phyloP scores from a whole-genome alignment of 2,329 filamentous ascomycete genomes.

The Botrytis elliptica region DNA sequence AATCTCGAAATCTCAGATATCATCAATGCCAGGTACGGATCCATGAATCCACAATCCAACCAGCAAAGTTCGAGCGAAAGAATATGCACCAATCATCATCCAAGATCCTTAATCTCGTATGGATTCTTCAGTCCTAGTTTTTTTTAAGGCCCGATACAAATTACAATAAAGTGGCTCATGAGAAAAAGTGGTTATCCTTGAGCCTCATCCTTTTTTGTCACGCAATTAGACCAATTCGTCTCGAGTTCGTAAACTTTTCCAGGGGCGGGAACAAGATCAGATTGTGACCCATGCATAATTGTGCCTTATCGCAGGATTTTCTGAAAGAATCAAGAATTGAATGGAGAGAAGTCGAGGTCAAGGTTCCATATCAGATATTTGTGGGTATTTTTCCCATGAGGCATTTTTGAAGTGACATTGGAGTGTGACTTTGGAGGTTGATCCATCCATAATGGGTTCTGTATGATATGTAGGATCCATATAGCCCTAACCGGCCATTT shows the following conservation, averaged over 20 bases:
- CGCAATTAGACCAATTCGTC: constrained; percentile 7
- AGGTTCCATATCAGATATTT: neutral
- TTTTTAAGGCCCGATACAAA: constrained; percentile 13
- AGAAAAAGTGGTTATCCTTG: neutral
- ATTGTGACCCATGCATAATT: constrained; percentile 5
- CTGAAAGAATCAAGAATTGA: neutral
- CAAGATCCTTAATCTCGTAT: neutral
- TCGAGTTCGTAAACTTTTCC: constrained; percentile 1
- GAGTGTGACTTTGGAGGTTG: neutral
- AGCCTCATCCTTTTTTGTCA: constrained; percentile 12
- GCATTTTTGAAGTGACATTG: neutral
- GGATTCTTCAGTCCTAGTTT: neutral
- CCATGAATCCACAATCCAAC: neutral
- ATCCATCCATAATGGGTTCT: neutral
- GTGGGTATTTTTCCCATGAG: constrained; percentile 1
- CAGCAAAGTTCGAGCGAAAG: neutral
- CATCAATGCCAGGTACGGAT: constrained; percentile 13
- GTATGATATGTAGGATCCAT: constrained; percentile 12
- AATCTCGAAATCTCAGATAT: constrained; percentile 13
- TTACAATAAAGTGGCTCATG: neutral
- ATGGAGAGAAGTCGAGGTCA: neutral
- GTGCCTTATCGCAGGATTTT: constrained; percentile 13
- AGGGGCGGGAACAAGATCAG: neutral
- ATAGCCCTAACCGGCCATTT: neutral
- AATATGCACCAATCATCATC: neutral